These are phyloP conservation scores for Geotrichum aggregatum DNA, from an alignment of 1,139 yeast genomes.

Conservation along the genomic window DNA sequence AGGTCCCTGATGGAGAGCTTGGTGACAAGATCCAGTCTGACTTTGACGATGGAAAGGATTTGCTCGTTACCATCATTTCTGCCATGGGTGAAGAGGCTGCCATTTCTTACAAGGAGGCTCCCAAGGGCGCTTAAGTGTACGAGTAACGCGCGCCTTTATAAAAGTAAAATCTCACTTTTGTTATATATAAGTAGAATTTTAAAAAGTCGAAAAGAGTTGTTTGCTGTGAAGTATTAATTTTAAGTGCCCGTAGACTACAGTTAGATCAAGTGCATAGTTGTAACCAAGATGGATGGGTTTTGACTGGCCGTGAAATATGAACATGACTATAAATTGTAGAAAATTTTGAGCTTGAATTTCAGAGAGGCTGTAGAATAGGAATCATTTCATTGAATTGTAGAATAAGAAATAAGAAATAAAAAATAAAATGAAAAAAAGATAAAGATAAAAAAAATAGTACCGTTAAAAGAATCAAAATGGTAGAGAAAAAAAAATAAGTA, in stretches of 20 bases:
- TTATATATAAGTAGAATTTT: not conserved
- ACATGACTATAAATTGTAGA: no score
- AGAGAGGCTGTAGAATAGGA: no score
- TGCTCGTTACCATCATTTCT: constrained; percentile 87
- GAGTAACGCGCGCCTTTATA: no score
- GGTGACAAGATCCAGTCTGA: constrained; percentile 89
- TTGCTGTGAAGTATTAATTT: not conserved
- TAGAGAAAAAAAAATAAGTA: not conserved
- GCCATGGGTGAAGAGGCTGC: constrained; percentile 99
- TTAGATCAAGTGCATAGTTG: no score
- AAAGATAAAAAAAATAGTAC: no score
- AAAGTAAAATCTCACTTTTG: not conserved
- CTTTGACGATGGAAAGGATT: constrained; percentile 97
- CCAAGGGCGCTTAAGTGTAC: constrained; percentile 50
- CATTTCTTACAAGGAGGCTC: constrained; percentile 96
- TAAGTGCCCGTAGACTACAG: not conserved
- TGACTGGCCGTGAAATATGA: no score
- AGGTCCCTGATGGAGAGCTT: constrained; percentile 95
- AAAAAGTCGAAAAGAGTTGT: not conserved
- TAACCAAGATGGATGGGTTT: no score
- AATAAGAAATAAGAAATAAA: no score
- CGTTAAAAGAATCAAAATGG: no score
- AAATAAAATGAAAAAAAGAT: no score
- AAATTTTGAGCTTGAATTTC: no score
- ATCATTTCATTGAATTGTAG: no score